A percentile compares a stretch with the other conserved stretches of the same genome.
Conservation (phyloP, 352 stramenopile genomes). For the Bremia lactucae region DNA sequence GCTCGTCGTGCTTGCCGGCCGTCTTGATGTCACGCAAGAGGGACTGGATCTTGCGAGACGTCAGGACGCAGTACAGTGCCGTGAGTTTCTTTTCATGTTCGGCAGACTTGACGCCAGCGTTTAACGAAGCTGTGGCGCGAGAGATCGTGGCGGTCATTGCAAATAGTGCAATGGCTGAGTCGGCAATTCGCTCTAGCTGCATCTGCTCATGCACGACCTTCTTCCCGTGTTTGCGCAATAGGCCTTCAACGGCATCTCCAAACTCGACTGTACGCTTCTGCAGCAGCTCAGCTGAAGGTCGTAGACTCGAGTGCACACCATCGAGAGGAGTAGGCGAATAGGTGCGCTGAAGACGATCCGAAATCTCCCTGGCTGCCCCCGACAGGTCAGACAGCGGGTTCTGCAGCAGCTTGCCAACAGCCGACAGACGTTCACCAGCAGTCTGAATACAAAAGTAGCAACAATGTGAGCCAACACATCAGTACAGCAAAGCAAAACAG, state of each 20-base stretch:
- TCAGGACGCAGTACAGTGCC: slow-evolving; percentile 69
- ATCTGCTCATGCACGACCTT: slow-evolving; percentile 84
- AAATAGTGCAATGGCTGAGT: slow-evolving; percentile 74
- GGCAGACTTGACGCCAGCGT: slow-evolving; percentile 35
- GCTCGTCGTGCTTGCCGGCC: slow-evolving; percentile 50
- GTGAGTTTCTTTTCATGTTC: slow-evolving; percentile 72
- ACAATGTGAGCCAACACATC: slow-evolving; percentile 4
- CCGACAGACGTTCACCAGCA: slow-evolving; percentile 68
- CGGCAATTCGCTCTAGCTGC: slow-evolving; percentile 76
- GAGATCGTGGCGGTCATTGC: slow-evolving; percentile 84
- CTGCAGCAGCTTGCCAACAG: slow-evolving; percentile 64
- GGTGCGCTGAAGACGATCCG: slow-evolving; percentile 73
- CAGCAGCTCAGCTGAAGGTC: slow-evolving; percentile 37
- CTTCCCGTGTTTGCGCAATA: slow-evolving; percentile 83
- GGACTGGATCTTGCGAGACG: slow-evolving; percentile 51
- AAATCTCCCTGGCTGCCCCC: slow-evolving; percentile 56
- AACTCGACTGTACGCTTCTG: slow-evolving; percentile 68
- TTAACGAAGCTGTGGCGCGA: slow-evolving; percentile 57
- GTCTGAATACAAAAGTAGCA: slow-evolving; percentile 25
- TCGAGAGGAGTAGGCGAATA: slow-evolving; percentile 55
- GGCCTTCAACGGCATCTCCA: slow-evolving; percentile 57
- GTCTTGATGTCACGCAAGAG: slow-evolving; percentile 54
- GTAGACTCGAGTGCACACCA: slow-evolving; percentile 65
- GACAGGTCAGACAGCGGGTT: slow-evolving; percentile 75
- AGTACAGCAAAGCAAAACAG: not conserved